Evolutionary conservation across 2,329 filamentous ascomycete genomes (phyloP), one percentile per base, ranked within the genome.

Genomic region (Alternaria dauci): DNA sequence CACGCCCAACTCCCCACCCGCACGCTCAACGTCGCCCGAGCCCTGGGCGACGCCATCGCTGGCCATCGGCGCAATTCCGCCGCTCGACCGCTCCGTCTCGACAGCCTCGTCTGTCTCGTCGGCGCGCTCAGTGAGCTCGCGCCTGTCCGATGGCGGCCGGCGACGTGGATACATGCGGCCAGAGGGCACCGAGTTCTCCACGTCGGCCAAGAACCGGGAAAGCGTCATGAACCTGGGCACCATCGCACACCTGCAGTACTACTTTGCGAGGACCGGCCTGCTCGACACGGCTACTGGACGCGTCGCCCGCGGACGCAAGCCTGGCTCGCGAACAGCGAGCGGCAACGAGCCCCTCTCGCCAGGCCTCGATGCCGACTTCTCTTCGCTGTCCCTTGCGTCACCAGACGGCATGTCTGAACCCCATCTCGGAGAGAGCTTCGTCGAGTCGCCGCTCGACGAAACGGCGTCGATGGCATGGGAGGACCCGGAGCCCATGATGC

Each of bases 201-300:
- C 91, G 61, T 97, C 94, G 58, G 95, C 95, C 47, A 89, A 89
- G 75, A 93, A 93, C 52, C 87, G 95, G 65, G 94, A 99, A 78
- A 97, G 94, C 76, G 95, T 99, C 67, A 90, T 98, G 87, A 97
- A 93, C 74, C 81, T 99, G 63, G 95, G 95, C 55, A 97, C 94
- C 79, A 99, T 99, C 71, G 93, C 94, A 57, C 95, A 99, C 81
- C 83, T 99, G 74, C 95, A 99, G 79, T 97, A 98, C 81, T 99
- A 98, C 81, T 99, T 99, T 81, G 94, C 95, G 36, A 86, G 95
- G 61, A 99, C 95, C 0, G 95, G 95, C 6, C 81, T 99, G 65
- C 82, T 99, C 52, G 95, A 99, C 74, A 93, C 94, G 58, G 97
- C 97, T 77, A 94, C 94, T 36, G 95, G 88, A 55, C 91, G 96